A percentile compares a stretch with the other conserved stretches of the same genome.
These are phyloP conservation scores for Clavispora carvajalis DNA, from an alignment of 805 yeast genomes.

Conservation along the genomic window DNA sequence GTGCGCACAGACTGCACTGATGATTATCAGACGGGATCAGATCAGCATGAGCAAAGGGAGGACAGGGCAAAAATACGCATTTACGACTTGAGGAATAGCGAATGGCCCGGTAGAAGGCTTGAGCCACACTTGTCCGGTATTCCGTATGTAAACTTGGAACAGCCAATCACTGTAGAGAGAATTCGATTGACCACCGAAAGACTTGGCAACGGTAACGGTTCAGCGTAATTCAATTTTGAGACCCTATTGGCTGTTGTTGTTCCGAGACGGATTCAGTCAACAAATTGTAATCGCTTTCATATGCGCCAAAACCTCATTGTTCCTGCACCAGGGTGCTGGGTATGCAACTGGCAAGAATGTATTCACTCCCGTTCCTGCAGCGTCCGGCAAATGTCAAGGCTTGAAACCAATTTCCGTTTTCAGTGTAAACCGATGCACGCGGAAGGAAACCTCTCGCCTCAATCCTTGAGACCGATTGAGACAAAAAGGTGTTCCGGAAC, in stretches of 20 bases:
- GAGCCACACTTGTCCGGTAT: no score
- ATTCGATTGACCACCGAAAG: no score
- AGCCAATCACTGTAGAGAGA: no score
- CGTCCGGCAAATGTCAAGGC: background rate
- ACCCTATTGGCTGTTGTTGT: background rate
- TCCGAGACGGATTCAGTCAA: background rate
- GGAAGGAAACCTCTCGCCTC: no score
- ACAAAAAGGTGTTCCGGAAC: no score
- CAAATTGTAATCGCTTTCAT: background rate
- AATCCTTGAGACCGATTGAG: no score
- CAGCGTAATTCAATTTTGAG: background rate
- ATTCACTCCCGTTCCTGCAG: background rate
- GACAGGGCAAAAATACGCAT: no score
- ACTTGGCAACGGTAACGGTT: background rate
- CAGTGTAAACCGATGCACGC: no score
- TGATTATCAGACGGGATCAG: constrained; percentile 3
- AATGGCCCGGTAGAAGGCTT: no score
- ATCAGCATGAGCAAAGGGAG: background rate
- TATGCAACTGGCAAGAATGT: background rate
- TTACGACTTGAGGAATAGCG: no score
- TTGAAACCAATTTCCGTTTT: background rate
- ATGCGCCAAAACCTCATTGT: no score
- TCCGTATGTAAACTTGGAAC: no score
- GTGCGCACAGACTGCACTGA: background rate
- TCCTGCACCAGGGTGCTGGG: background rate